Conservation (phyloP, 2,329 filamentous ascomycete species). For the Xylaria sp. region DNA sequence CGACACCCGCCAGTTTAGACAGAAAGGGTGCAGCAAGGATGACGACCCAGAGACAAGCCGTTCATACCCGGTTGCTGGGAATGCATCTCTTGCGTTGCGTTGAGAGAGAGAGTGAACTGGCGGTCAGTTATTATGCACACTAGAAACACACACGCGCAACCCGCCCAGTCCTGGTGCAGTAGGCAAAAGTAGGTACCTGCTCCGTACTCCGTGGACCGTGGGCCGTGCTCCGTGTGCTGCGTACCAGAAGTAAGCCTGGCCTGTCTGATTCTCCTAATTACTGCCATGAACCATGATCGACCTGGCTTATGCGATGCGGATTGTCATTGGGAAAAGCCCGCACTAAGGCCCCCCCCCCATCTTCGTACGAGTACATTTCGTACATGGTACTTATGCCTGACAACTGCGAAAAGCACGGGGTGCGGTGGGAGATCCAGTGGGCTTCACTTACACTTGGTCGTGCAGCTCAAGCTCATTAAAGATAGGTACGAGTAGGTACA, state of each 20-base stretch:
- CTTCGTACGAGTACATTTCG: constrained; percentile 14
- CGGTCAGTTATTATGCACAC: constrained; percentile 41
- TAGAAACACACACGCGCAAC: constrained; percentile 24
- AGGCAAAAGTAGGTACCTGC: not conserved
- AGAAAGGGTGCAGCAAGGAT: constrained; percentile 14
- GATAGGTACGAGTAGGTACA: not conserved
- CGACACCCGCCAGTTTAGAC: constrained; percentile 8
- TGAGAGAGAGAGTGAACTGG: constrained; percentile 39
- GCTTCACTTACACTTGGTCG: constrained; percentile 16
- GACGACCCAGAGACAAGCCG: constrained; percentile 18
- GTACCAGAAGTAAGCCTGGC: constrained; percentile 22
- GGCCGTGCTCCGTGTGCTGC: not conserved
- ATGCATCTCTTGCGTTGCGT: constrained; percentile 25
- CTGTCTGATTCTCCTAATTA: constrained; percentile 29
- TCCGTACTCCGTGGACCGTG: too few relatives aligned
- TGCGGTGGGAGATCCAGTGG: constrained; percentile 16
- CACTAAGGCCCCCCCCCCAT: constrained; percentile 21
- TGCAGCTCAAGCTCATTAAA: not conserved
- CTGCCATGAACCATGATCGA: constrained; percentile 40
- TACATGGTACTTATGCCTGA: constrained; percentile 29
- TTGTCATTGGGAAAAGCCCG: constrained; percentile 20
- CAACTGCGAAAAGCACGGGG: constrained; percentile 18
- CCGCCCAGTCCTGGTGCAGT: constrained; percentile 24
- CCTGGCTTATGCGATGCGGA: constrained; percentile 24
- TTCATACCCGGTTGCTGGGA: constrained; percentile 29